phyloP scores from a whole-genome alignment of 768 basidiomycete species.

The Boletus insuetus region DNA sequence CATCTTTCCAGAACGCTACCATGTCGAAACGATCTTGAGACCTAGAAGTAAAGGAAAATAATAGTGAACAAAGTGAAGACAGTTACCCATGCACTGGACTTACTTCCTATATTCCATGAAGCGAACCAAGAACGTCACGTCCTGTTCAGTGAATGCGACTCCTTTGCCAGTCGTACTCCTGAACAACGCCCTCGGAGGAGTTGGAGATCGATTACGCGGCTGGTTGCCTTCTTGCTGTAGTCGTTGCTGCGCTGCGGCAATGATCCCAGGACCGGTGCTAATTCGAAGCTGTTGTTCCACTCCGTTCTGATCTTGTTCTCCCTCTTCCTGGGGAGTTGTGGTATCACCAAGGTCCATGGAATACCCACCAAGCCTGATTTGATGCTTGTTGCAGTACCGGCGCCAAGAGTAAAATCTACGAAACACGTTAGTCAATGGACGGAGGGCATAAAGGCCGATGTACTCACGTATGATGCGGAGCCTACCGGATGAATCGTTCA shows the following conservation, averaged over 20 bases:
- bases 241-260: constrained; percentile 43
- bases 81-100: constrained; percentile 20
- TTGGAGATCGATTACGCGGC: constrained; percentile 68
- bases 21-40: constrained; percentile 64
- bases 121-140: constrained; percentile 71
- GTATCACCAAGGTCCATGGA: constrained; percentile 65
- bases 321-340: constrained; percentile 42
- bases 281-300: constrained; percentile 38
- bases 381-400: constrained; percentile 89
- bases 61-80: constrained; percentile 1
- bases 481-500: constrained; percentile 39
- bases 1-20: constrained; percentile 79
- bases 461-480: constrained; percentile 84
- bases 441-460: background rate
- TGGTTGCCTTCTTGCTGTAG: constrained; percentile 35
- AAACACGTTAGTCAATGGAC: background rate
- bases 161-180: constrained; percentile 89
- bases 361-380: constrained; percentile 85
- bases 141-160: constrained; percentile 84
- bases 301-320: constrained; percentile 41
- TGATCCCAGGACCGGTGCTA: constrained; percentile 42
- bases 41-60: constrained; percentile 29
- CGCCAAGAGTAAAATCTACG: constrained; percentile 86
- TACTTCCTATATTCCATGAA: constrained; percentile 79
- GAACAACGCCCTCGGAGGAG: constrained; percentile 75